Base-by-base conservation (phyloP, 2,329 filamentous ascomycete species). In the Hymenoscyphus infarciens region DNA sequence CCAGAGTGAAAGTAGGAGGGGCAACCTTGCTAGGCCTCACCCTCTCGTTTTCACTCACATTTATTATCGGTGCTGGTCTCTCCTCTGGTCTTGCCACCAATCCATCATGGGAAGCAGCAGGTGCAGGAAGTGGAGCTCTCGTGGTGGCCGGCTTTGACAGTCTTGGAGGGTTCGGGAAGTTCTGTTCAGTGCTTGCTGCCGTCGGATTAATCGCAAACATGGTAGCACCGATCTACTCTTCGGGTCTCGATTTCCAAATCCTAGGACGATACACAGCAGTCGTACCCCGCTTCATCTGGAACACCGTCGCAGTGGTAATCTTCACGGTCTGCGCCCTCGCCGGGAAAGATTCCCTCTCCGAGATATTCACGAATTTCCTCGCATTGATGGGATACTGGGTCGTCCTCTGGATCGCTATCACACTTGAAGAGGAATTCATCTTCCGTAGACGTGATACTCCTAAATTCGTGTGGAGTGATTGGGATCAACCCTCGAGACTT, bases 311-410 rank as follows among this genome's bases (percentile, higher is more conserved):
- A 2, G 81, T 85, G 0, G 74, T 89, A 45, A 82, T 89, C 54
- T 87, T 85, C 70, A 84, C 84, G 8, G 81, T 87, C 31, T 87
- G 86, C 68, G 87, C 86, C 0, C 78, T 89, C 16, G 87, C 81
- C 0, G 87, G 87, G 0, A 81, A 86, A 15, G 79, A 81, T 27
- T 75, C 86, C 67, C 79, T 90, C 1, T 82, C 85, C 0, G 80
- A 80, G 29, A 87, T 90, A 63, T 88, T 90, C 71, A 85, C 83
- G 11, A 89, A 89, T 71, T 89, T 90, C 72, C 78, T 90, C 5
- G 85, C 86, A 0, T 75, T 90, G 25, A 89, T 90, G 83, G 87
- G 87, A 1, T 90, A 89, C 74, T 90, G 86, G 86, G 60, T 88
- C 16, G 81, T 81, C 15, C 83, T 88, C 54, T 88, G 85, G 84